These are phyloP conservation scores for Rhodotorula sp. DNA, from an alignment of 1,284 basidiomycete genomes.

Conservation along the genomic window DNA sequence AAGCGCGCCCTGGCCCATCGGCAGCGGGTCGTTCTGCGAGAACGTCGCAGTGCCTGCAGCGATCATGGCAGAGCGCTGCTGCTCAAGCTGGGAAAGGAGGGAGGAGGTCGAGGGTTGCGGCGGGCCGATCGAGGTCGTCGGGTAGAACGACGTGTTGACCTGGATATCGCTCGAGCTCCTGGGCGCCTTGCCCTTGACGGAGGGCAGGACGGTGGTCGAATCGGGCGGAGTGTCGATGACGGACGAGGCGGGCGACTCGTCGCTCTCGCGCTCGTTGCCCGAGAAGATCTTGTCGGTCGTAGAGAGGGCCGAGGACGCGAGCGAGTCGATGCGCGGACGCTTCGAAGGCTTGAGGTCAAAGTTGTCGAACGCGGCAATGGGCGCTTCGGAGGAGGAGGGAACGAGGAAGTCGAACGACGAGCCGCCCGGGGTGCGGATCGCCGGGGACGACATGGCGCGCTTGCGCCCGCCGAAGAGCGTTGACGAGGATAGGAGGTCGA, in stretches of 20 bases:
- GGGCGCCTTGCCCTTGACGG: background rate
- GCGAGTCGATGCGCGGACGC: slow-evolving; percentile 25
- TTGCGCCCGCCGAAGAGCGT: slow-evolving; percentile 14
- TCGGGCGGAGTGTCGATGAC: slow-evolving; percentile 24
- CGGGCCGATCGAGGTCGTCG: background rate
- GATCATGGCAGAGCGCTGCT: slow-evolving; percentile 19
- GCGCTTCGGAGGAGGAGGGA: background rate
- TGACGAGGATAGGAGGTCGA: slow-evolving; percentile 9
- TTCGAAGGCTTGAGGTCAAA: slow-evolving; percentile 14
- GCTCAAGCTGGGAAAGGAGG: slow-evolving; percentile 23
- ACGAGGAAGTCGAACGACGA: slow-evolving; percentile 19
- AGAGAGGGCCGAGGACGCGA: background rate
- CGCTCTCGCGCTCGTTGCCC: slow-evolving; percentile 11
- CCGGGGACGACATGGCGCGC: slow-evolving; percentile 26
- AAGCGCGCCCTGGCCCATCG: slow-evolving; percentile 2
- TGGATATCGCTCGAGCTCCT: background rate
- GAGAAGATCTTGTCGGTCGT: slow-evolving; percentile 10
- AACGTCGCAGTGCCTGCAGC: background rate
- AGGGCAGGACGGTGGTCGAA: background rate
- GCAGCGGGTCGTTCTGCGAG: slow-evolving; percentile 22
- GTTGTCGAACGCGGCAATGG: slow-evolving; percentile 3
- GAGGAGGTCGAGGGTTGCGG: background rate
- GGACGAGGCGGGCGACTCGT: slow-evolving; percentile 30
- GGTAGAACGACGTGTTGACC: slow-evolving; percentile 1
- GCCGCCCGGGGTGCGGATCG: slow-evolving; percentile 16